phyloP scores from a whole-genome alignment of 352 stramenopile species.

The Thraustotheca clavata region DNA sequence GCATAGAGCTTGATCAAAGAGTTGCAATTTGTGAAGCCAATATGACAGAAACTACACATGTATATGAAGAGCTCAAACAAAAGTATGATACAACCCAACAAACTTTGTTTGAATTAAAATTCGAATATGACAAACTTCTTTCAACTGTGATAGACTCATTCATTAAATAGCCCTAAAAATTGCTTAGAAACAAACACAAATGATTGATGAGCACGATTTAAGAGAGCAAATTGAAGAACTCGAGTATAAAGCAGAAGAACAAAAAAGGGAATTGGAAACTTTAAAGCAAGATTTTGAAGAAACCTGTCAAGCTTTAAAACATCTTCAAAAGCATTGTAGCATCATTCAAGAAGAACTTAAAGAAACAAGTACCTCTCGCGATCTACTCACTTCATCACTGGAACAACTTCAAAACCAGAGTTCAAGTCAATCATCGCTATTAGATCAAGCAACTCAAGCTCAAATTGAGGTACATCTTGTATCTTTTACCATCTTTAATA shows the following conservation, averaged over 20 bases:
- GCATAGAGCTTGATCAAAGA: constrained; percentile 8
- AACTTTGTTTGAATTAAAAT: not conserved
- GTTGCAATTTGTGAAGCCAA: not conserved
- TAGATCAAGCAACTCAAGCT: too few species aligned
- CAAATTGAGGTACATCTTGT: too few species aligned
- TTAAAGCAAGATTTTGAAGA: too few species aligned
- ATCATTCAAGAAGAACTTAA: not conserved
- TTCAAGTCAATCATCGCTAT: too few species aligned
- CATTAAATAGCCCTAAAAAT: too few species aligned
- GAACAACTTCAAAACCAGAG: not conserved
- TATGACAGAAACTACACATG: not conserved
- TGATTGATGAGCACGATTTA: not conserved
- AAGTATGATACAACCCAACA: not conserved
- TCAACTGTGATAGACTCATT: too few species aligned
- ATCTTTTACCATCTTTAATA: too few species aligned
- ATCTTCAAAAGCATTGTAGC: not conserved
- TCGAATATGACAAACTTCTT: too few species aligned
- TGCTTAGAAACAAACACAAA: too few species aligned
- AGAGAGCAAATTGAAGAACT: not conserved
- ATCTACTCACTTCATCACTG: not conserved
- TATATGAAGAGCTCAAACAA: not conserved
- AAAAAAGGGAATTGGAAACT: too few species aligned
- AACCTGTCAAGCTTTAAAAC: not conserved
- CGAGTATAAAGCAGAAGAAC: too few species aligned
- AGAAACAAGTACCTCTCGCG: not conserved